Evolutionary conservation across 352 stramenopile genomes (phyloP), one percentile per base, ranked within the genome.

Genomic region (Phytophthora colocasiae): DNA sequence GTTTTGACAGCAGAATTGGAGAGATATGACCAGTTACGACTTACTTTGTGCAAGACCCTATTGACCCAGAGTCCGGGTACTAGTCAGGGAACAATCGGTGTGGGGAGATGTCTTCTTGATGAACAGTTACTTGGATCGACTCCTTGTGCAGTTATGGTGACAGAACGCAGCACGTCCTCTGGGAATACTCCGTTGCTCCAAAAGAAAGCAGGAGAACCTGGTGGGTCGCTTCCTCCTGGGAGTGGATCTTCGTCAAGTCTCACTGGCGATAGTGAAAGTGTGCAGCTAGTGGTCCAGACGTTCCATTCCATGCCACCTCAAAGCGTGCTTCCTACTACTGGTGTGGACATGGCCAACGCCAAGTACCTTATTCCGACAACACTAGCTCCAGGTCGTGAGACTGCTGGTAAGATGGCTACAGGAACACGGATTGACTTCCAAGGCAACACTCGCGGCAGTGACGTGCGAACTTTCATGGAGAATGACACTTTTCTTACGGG

Each of bases 331-430:
- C 75, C 74, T 1, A 90, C 83, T 1, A 86, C 79, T 1, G 80
- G 83, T 1, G 70, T 91, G 9, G 83, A 92, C 52, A 92, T 92
- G 77, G 86, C 86, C 14, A 83, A 85, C 53, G 50, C 83, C 49
- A 94, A 94, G 58, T 94, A 87, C 60, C 63, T 94, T 17, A 78
- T 94, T 19, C 83, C 86, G 2, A 92, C 86, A 34, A 85, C 71
- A 0, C 53, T 92, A 14, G 63, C 71, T 34, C 55, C 69, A 36
- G 71, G 63, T n/a, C 74, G 79, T 7, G 68, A 81, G 24, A 75
- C 67, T 9, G 31, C 68, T 32, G 19, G 54, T 8, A 72, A 67
- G 4, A 51, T 78, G 12, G 34, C 60, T n/a, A 58, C 56, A 5
- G 50, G 47, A 4, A 60, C 50, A 3, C 58, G 59, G 3, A 47